phyloP scores from a whole-genome alignment of 306 rosid genomes.

The Cicer bijugum region DNA sequence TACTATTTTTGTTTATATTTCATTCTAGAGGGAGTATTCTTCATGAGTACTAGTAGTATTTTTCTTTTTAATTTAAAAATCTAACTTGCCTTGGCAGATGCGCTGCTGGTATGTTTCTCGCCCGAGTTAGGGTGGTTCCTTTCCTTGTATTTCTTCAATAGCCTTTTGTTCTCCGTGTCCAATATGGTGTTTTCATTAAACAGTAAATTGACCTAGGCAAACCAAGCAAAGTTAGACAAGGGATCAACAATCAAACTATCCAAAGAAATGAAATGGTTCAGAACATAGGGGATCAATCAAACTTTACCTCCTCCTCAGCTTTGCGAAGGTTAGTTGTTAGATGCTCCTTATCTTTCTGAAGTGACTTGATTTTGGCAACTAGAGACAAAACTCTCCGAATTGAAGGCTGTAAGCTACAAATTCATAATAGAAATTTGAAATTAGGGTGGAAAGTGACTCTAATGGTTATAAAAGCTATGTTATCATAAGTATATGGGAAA shows the following conservation, averaged over 20 bases:
- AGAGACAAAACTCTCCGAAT: conserved; percentile 66
- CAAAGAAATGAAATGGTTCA: conserved; percentile 19
- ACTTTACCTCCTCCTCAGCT: conserved; percentile 92
- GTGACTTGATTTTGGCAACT: conserved; percentile 65
- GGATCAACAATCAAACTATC: conserved; percentile 26
- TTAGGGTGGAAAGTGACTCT: background rate
- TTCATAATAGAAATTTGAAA: conserved; percentile 35
- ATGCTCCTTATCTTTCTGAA: conserved; percentile 80
- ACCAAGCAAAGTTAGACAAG: conserved; percentile 39
- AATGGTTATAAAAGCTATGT: background rate
- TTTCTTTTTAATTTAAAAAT: conserved; percentile 24
- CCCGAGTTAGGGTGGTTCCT: conserved; percentile 56
- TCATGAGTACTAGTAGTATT: background rate
- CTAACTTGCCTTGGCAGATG: conserved; percentile 65
- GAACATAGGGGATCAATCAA: background rate
- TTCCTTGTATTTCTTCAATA: conserved; percentile 59
- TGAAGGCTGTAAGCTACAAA: conserved; percentile 71
- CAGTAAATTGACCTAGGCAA: conserved; percentile 69
- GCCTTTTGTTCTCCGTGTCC: conserved; percentile 67
- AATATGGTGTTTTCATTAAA: conserved; percentile 69
- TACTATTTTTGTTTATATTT: too few species aligned
- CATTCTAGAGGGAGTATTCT: background rate
- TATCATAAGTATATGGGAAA: background rate
- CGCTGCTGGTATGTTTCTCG: conserved; percentile 63
- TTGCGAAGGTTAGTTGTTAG: conserved; percentile 72